Base-by-base conservation (phyloP, 768 basidiomycete genomes). In the Termitomyces sp. region DNA sequence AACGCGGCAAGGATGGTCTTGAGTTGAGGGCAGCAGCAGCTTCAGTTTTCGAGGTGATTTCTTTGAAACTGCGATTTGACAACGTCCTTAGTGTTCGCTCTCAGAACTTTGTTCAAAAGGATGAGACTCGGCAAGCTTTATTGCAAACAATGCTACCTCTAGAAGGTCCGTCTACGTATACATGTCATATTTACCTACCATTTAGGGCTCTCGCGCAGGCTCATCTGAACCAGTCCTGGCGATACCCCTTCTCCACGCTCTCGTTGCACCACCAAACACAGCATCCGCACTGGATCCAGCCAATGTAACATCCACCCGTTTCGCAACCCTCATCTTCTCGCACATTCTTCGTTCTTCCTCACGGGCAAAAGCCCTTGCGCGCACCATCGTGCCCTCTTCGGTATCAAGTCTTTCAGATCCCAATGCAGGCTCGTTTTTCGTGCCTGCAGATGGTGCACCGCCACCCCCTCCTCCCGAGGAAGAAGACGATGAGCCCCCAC, bases 1-100 rank as follows among this genome's bases (percentile, higher is more conserved):
- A 80, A 63, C 74, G 85, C 41, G 66, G 75, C 23, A 85, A 83
- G 65, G 89, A 87, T 49, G 85, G 78, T 14, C 76, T 91, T 50
- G 89, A 89, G 64, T 70, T 94, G 28, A 78, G 96, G 40, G 83
- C 82, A 3, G 86, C 88, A 0, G 94, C 92, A 2, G 81, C 89
- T 9, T 77, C 74, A 44, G 84, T 94, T 42, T 96, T 98, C 66
- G 92, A 95, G 77, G 93, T 94, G 66, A 59, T 27, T 32, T 39
- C 34, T 11, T 14, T 46, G 5, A 8, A 32, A 41, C 17, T 7
- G 16, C 21, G 32, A 30, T 7, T 39, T 47, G 41, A 44, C 5
- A 11, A 42, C 7, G 65, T 25, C 61, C 50, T 41, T 45, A 17
- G 45, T 12, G 28, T 41, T 40, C 19, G 42, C 8, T 19, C 7